phyloP scores from a whole-genome alignment of 768 basidiomycete genomes.

The Mycena venus region DNA sequence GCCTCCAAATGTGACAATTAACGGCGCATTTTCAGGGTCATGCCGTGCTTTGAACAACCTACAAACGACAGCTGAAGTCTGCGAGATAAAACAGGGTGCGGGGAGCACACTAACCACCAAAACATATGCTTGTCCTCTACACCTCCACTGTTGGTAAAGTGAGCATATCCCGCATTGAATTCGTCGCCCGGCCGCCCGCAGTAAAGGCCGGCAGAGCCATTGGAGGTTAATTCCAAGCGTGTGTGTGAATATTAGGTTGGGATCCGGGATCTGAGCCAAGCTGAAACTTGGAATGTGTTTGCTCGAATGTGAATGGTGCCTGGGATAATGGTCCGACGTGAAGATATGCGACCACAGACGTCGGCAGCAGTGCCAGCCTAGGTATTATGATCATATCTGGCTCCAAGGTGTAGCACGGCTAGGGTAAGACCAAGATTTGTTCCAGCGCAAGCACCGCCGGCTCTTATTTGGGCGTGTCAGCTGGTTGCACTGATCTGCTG shows the following conservation, averaged over 20 bases:
- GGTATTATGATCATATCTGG: too few species aligned
- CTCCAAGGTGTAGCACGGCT: too few species aligned
- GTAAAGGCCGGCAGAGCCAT: conserved; percentile 1
- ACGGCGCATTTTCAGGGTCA: background rate
- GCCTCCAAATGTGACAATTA: background rate
- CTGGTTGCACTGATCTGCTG: too few species aligned
- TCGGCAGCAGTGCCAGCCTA: background rate
- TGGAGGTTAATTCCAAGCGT: background rate
- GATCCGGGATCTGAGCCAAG: background rate
- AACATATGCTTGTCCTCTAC: conserved; percentile 8
- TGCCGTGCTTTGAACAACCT: conserved; percentile 6
- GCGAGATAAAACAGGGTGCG: background rate
- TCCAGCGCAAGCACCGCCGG: too few species aligned
- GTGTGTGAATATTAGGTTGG: background rate
- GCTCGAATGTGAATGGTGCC: background rate
- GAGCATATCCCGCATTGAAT: conserved; percentile 5
- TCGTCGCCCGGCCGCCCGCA: background rate
- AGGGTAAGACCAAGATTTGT: too few species aligned
- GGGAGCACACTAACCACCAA: background rate
- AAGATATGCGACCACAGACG: background rate
- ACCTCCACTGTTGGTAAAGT: background rate
- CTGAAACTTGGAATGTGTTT: background rate
- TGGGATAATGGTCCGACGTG: background rate
- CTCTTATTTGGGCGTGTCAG: too few species aligned
- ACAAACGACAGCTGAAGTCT: background rate